Base-by-base conservation (phyloP, 306 rosid species). In the Ceratonia siliqua region DNA sequence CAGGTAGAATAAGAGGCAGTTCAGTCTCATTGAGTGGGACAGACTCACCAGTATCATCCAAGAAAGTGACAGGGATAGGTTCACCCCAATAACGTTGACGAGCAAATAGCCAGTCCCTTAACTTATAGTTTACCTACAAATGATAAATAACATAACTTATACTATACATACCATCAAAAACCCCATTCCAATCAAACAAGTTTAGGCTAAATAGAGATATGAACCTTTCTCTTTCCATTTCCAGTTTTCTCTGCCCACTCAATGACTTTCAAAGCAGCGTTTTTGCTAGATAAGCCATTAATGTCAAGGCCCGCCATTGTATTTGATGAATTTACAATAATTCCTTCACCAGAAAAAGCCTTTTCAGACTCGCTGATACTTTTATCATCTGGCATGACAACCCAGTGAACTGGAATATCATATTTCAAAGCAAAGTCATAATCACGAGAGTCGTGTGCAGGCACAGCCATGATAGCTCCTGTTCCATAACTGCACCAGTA, bases 31-130 rank as follows among this genome's bases (percentile, higher is more conserved):
- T 43, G 78, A 94, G 82, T 41, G 97, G 91, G 77, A 88, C 81
- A 75, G 86, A 79, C 81, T 94, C 96, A 75, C 84, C 88, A 76
- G 70, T 83, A 52, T 83, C 91, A 79, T 90, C 93, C 86, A 87
- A 79, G 79, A 91, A 91, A 84, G 91, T 79, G 33, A 94, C 91
- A 78, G 98, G 98, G 80, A 94, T 94, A 74, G 98, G 98, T 74
- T 94, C 98, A 22, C 98, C 98, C 98, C 98, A 94, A 84, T 94
- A 94, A 12, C 98, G 93, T 79, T 94, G 98, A 50, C 98, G 87
- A 70, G 98, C 98, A 89, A 94, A 94, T 72, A 94, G 98, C 98
- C 98, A 91, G 79, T 94, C 98, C 87, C 98, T 89, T 86, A 94
- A 85, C 83, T 90, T 94, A 86, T 79, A 91, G 81, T 94, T 94